Percentiles rank a stretch among this genome's conserved stretches.
Conservation (phyloP, 345 rosid species). For the Xanthoceras sorbifolium region DNA sequence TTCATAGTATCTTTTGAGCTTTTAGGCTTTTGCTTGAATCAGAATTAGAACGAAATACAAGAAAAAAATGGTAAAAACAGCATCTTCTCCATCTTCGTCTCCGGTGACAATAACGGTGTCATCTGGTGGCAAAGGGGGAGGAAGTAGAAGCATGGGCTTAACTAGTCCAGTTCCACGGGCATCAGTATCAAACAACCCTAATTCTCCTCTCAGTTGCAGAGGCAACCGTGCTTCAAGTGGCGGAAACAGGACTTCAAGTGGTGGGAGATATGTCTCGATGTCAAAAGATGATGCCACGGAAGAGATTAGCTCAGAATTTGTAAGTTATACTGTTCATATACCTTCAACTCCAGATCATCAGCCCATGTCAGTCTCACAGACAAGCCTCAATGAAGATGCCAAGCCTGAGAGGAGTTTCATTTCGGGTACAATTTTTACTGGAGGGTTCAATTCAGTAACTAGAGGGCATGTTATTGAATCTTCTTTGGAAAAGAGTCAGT, state of each 20-base stretch:
- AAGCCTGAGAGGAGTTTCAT: constrained; percentile 44
- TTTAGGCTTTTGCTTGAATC: neutral
- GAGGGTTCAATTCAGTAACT: constrained; percentile 67
- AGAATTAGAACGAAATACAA: neutral
- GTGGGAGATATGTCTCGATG: constrained; percentile 57
- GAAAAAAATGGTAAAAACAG: constrained; percentile 50
- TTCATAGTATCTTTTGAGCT: too few species aligned
- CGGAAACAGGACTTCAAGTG: constrained; percentile 37
- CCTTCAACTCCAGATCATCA: constrained; percentile 81
- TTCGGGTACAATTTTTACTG: constrained; percentile 65
- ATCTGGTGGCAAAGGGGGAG: constrained; percentile 61
- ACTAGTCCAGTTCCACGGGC: constrained; percentile 71
- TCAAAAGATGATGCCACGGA: constrained; percentile 47
- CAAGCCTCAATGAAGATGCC: constrained; percentile 41
- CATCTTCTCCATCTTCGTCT: constrained; percentile 54
- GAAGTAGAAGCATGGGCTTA: constrained; percentile 66
- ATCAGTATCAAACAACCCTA: constrained; percentile 53
- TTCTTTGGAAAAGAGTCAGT: constrained; percentile 40
- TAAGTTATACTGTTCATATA: constrained; percentile 63
- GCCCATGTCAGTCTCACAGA: constrained; percentile 45
- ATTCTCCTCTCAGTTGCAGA: constrained; percentile 57
- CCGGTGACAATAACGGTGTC: constrained; percentile 76
- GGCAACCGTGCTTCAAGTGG: constrained; percentile 50
- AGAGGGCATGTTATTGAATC: constrained; percentile 67
- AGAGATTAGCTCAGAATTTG: constrained; percentile 47